Base-by-base conservation (phyloP, 345 rosid species). In the Pistacia vera region DNA sequence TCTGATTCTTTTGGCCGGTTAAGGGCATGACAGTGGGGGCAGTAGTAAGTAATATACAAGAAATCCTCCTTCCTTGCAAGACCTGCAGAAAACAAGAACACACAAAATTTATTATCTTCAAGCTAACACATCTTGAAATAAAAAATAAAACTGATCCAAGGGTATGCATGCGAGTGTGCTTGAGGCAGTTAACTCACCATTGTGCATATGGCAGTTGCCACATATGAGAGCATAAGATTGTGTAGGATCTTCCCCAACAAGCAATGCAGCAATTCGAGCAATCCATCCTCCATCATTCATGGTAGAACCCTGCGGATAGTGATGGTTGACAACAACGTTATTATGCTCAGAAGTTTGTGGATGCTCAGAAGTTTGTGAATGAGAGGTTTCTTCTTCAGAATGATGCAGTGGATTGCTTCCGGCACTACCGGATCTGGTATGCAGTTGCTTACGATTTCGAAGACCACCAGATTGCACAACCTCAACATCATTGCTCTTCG, bases 221-320 rank as follows among this genome's bases (percentile, higher is more conserved):
- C 99, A 96, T 73, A 96, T 96, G 77, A 96, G 90, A 3, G 99
- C 99, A 78, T 80, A 96, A 33, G 97, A 96, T 69, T 94, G 98
- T 3, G 89, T 83, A 44, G 97, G 98, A 81, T 96, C 99, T 80
- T 96, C 99, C 0, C 98, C 99, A 11, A 92, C 98, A n/a, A 94
- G 95, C 25, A 96, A 86, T 60, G 98, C 99, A 11, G 97, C 99
- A 35, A 96, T 70, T 57, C 97, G 92, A 75, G 97, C 88, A 65
- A 96, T 83, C 98, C 99, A 96, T 63, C 97, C 93, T 61, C 94
- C 93, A 3, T 88, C 93, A 14, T 79, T 83, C 51, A 83, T 74
- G 33, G 83, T 38, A 63, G 86, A 81, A 75, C 89, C 93, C 72
- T 87, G 89, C 41, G 91, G 89, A 80, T 57, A 64, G 59, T 86